These are phyloP conservation scores for Penicillium manginii DNA, from an alignment of 495 filamentous ascomycete species.

Conservation along the genomic window DNA sequence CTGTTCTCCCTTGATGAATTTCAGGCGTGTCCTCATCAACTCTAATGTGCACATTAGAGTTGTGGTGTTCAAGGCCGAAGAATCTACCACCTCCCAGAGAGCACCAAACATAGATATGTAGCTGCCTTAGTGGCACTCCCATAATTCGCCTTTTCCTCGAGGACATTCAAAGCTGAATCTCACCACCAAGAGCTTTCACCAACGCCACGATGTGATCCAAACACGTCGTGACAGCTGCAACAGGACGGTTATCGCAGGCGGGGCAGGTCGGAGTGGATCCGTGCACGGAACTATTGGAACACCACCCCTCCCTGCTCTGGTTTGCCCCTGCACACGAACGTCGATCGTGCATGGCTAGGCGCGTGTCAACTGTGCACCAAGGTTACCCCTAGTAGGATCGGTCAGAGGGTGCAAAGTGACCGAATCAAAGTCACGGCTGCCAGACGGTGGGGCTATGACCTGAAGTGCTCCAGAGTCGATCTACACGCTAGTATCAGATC, in stretches of 20 bases:
- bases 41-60: not conserved
- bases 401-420: conserved; percentile 9
- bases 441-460: conserved; percentile 16
- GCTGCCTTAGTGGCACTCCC: not conserved
- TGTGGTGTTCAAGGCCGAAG: not conserved
- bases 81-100: not conserved
- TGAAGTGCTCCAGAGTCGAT: conserved; percentile 19
- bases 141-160: not conserved
- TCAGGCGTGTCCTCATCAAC: not conserved
- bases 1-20: conserved; percentile 10
- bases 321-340: conserved; percentile 23
- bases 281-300: conserved; percentile 34
- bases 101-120: conserved; percentile 5
- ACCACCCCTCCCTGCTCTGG: conserved; percentile 5
- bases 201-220: conserved; percentile 9
- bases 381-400: conserved; percentile 7
- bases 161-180: not conserved
- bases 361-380: conserved; percentile 12
- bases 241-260: conserved; percentile 9
- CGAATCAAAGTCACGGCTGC: conserved; percentile 14
- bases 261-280: conserved; percentile 18
- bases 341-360: conserved; percentile 29
- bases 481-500: conserved; percentile 28
- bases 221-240: conserved; percentile 17
- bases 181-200: not conserved